Evolutionary conservation across 805 yeast genomes (phyloP).

Genomic region (Saturnispora bothae): DNA sequence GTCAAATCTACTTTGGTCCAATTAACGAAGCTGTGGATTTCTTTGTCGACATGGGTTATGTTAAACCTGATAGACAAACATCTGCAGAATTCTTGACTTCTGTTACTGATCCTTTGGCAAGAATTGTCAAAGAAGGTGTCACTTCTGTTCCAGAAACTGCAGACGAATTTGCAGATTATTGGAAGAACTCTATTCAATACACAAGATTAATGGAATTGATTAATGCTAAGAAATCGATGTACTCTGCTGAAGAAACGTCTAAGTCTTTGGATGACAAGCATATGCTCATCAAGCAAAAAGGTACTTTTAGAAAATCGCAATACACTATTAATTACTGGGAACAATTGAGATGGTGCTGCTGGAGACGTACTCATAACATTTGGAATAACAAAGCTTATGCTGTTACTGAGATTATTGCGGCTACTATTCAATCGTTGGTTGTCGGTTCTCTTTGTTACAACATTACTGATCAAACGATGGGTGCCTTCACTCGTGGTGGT

Average conservation of each 20-base stretch:
- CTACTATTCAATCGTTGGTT: constrained; percentile 44
- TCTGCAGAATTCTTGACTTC: constrained; percentile 61
- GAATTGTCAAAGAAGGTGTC: constrained; percentile 37
- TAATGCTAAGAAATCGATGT: constrained; percentile 25
- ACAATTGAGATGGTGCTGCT: constrained; percentile 42
- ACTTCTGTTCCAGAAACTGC: constrained; percentile 47
- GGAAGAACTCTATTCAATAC: constrained; percentile 50
- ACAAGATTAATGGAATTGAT: constrained; percentile 26
- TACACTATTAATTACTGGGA: constrained; percentile 33
- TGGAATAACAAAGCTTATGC: constrained; percentile 50
- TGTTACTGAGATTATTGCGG: constrained; percentile 37
- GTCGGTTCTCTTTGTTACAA: constrained; percentile 39
- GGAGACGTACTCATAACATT: constrained; percentile 44
- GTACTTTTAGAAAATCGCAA: constrained; percentile 31
- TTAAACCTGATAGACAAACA: constrained; percentile 53
- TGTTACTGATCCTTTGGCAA: constrained; percentile 55
- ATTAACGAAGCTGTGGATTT: constrained; percentile 41
- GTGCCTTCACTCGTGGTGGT: constrained; percentile 45
- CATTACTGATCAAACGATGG: constrained; percentile 13
- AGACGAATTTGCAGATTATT: constrained; percentile 46
- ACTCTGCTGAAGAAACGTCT: constrained; percentile 26
- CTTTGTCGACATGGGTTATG: constrained; percentile 51
- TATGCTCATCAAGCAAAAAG: constrained; percentile 28
- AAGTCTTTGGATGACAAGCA: constrained; percentile 24
- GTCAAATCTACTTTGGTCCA: constrained; percentile 52